Evolutionary conservation across 2,329 filamentous ascomycete species (phyloP), one percentile per base, ranked within the genome.

Genomic region (Rhynchosporium graminicola): DNA sequence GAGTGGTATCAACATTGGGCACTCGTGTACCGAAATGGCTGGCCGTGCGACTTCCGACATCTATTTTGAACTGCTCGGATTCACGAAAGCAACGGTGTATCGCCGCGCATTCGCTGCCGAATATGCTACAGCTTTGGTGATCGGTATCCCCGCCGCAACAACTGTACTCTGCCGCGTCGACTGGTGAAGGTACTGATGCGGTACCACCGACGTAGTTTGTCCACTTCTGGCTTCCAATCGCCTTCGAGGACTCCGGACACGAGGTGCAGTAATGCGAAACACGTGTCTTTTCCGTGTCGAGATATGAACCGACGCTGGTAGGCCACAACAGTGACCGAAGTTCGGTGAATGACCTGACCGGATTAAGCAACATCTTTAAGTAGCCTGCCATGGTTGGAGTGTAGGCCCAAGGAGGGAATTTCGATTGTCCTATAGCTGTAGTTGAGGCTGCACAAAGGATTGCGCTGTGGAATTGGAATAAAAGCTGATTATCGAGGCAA

Each of bases 141-240:
- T 38, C 31, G 20, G 20, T 9, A n/a, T 42, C 51, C 33, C 28
- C 8, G 33, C n/a, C 43, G 15, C 42, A 3, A 15, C 20, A 2
- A 5, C 8, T 15, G 13, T 43, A 12, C 3, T n/a, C 15, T 12
- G 42, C 50, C 28, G 45, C n/a, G 7, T 38, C 33, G n/a, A 8
- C 15, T 38, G 15, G 12, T 15, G 42, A n/a, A n/a, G 42, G 42
- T n/a, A 43, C 42, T n/a, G 42, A 6, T 20, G 3, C 42, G 36
- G 48, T 43, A 10, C 67, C 65, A 20, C 65, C 67, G 48, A 69
- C 59, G 28, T 31, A n/a, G 3, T 62, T 57, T 26, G 67, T 64
- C 65, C 65, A 67, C 13, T 42, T 31, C 46, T 52, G 31, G 6
- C 33, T 33, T 3, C 42, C 46, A 20, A 51, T 26, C 26, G 3